phyloP scores from a whole-genome alignment of 495 filamentous ascomycete species.

The Hypoxylon crocopeplum region DNA sequence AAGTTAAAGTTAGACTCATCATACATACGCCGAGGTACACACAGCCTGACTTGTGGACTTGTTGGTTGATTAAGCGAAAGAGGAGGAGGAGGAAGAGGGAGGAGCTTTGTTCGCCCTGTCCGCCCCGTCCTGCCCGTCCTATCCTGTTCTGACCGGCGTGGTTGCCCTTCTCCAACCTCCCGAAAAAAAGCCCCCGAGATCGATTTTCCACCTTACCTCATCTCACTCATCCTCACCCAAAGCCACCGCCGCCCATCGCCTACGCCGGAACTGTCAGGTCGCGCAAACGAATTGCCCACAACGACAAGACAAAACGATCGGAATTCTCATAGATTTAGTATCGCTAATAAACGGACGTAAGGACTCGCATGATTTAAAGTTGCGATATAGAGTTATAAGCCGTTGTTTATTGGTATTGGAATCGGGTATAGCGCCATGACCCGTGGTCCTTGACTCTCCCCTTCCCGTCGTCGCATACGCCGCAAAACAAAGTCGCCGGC shows the following conservation, averaged over 20 bases:
- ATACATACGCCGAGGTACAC: constrained; percentile 5
- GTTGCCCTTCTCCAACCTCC: constrained; percentile 14
- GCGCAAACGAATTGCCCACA: constrained; percentile 28
- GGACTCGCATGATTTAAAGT: not conserved
- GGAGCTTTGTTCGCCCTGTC: constrained; percentile 16
- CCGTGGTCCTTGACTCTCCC: not conserved
- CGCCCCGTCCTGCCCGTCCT: not conserved
- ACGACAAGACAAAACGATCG: constrained; percentile 4
- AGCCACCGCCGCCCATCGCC: constrained; percentile 19
- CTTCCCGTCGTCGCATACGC: constrained; percentile 5
- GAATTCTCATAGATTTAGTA: constrained; percentile 7
- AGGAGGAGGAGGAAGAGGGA: constrained; percentile 7
- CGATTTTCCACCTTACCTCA: constrained; percentile 24
- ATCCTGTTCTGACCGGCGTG: not conserved
- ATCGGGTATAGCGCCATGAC: constrained; percentile 23
- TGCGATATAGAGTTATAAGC: constrained; percentile 10
- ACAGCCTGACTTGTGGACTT: constrained; percentile 8
- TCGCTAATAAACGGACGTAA: constrained; percentile 8
- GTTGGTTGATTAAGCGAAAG: constrained; percentile 30
- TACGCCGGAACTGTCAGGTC: constrained; percentile 14
- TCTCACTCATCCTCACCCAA: constrained; percentile 12
- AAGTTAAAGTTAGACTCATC: constrained; percentile 15
- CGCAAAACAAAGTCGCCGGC: constrained; percentile 1
- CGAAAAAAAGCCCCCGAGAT: constrained; percentile 8
- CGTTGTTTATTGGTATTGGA: constrained; percentile 13